Percentiles rank a stretch among this genome's conserved stretches.
Evolutionary conservation across 345 rosid genomes (phyloP).

Genomic region (Angophora floribunda): DNA sequence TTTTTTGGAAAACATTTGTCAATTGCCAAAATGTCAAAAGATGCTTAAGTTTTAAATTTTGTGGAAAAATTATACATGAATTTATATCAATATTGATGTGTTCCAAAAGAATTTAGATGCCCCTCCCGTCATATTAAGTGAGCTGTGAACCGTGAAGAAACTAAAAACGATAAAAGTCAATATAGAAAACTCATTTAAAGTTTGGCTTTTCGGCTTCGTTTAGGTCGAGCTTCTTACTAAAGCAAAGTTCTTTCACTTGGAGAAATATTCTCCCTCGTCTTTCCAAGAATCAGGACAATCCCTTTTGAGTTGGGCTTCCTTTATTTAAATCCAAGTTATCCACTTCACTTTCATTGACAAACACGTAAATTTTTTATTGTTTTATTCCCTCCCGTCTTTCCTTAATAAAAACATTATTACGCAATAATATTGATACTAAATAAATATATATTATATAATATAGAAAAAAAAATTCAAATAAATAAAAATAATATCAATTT

Average conservation of each 20-base stretch:
- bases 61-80: neutral
- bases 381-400: neutral
- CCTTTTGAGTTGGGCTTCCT: accelerated
- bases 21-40: neutral
- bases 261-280: neutral
- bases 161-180: neutral
- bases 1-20: neutral
- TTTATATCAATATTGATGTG: neutral
- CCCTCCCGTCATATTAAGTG: neutral
- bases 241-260: neutral
- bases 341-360: neutral
- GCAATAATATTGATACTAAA: neutral
- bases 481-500: too few species aligned
- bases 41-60: accelerated
- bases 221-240: neutral
- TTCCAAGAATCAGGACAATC: neutral
- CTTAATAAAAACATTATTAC: too few species aligned
- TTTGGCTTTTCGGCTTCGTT: neutral
- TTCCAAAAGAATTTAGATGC: neutral
- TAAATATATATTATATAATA: too few species aligned
- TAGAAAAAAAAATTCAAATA: too few species aligned
- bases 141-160: neutral
- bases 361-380: too few species aligned
- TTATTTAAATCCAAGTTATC: too few species aligned
- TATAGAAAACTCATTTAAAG: neutral